These are phyloP conservation scores for Sporothrix variecibatus DNA, from an alignment of 2,329 filamentous ascomycete genomes.

Conservation along the genomic window DNA sequence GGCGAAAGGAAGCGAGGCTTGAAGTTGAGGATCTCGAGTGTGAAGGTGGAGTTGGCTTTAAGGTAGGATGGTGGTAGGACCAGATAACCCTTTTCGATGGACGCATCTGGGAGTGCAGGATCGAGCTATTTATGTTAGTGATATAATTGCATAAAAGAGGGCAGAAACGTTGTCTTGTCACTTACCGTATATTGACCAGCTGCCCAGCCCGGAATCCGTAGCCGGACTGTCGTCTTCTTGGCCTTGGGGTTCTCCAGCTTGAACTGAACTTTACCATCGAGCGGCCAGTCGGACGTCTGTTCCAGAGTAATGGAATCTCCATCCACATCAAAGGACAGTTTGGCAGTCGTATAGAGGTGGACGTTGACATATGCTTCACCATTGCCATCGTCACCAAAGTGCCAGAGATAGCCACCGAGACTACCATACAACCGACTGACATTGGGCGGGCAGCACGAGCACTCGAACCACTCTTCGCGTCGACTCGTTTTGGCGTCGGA, in stretches of 20 bases:
- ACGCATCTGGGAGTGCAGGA: background rate
- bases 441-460: conserved; percentile 7
- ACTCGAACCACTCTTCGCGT: conserved; percentile 2
- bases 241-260: background rate
- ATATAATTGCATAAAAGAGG: too few relatives aligned
- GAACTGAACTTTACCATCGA: background rate
- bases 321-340: conserved; percentile 10
- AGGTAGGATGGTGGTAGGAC: conserved; percentile 4
- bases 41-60: background rate
- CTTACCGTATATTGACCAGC: background rate
- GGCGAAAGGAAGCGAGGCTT: background rate
- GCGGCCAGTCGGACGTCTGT: conserved; percentile 7
- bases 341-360: background rate
- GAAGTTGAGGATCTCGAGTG: background rate
- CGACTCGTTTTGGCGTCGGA: background rate
- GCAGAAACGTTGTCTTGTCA: background rate
- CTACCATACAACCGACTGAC: background rate
- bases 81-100: background rate
- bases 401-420: conserved; percentile 5
- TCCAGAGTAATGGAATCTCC: background rate
- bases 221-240: background rate
- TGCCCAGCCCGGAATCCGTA: background rate
- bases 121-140: background rate
- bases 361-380: background rate
- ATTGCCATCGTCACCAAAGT: background rate